phyloP scores from a whole-genome alignment of 371 early-diverging fungal species.

The Mucor mucedo region DNA sequence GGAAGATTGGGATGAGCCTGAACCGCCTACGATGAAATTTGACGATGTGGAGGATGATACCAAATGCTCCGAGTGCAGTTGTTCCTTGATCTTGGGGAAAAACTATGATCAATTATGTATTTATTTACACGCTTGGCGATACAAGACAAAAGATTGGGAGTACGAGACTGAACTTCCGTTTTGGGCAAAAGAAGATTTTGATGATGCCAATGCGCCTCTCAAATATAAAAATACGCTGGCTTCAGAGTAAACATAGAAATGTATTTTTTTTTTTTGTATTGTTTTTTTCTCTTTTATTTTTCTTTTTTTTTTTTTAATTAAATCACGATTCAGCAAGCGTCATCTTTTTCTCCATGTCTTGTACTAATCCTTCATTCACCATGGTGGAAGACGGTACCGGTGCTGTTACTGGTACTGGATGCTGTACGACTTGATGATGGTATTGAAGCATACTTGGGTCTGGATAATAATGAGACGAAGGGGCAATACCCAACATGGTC shows the following conservation, averaged over 20 bases:
- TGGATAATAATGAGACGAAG: constrained; percentile 22
- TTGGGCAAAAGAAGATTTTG: constrained; percentile 70
- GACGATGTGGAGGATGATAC: constrained; percentile 6
- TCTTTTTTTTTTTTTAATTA: constrained; percentile 4
- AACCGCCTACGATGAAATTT: neutral
- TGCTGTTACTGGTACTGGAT: constrained; percentile 6
- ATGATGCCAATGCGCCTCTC: constrained; percentile 23
- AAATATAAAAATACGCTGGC: constrained; percentile 16
- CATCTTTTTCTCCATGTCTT: constrained; percentile 17
- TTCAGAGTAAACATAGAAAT: neutral
- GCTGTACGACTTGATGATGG: constrained; percentile 10
- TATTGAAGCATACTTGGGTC: constrained; percentile 5
- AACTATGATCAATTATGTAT: constrained; percentile 77
- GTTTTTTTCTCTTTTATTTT: neutral
- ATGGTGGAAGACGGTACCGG: neutral
- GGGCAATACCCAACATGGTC: constrained; percentile 50
- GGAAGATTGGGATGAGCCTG: constrained; percentile 30
- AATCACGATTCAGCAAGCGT: constrained; percentile 1
- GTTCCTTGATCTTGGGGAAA: constrained; percentile 66
- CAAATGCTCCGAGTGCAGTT: constrained; percentile 59
- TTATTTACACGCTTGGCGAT: constrained; percentile 87
- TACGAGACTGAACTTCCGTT: constrained; percentile 81
- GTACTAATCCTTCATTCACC: constrained; percentile 12
- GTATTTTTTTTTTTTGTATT: neutral
- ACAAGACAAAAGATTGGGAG: constrained; percentile 68